These are phyloP conservation scores for Cyberlindnera mississippiensis DNA, from an alignment of 805 yeast species.

Conservation along the genomic window DNA sequence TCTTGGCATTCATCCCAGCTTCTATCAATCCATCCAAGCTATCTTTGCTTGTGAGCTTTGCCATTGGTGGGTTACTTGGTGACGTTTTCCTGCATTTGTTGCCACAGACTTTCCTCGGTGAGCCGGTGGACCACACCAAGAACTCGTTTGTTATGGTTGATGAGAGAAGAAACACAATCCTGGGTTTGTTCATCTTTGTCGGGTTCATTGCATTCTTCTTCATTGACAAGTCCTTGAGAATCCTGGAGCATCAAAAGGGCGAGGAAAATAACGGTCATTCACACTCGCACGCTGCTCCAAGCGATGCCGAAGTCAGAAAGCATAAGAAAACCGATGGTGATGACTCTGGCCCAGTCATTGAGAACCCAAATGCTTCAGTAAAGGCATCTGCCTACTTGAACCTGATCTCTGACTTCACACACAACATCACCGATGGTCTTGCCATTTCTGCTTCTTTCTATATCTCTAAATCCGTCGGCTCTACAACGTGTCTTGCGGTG, in stretches of 20 bases:
- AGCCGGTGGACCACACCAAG: conserved; percentile 37
- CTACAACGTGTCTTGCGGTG: conserved; percentile 66
- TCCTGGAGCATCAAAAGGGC: conserved; percentile 38
- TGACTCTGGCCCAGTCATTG: conserved; percentile 27
- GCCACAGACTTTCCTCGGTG: conserved; percentile 64
- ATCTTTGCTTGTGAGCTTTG: conserved; percentile 60
- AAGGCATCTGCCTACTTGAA: conserved; percentile 54
- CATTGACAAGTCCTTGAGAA: conserved; percentile 59
- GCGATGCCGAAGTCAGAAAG: conserved; percentile 16
- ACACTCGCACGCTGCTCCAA: conserved; percentile 30
- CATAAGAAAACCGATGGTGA: conserved; percentile 26
- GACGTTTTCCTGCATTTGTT: conserved; percentile 69
- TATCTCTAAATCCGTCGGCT: conserved; percentile 55
- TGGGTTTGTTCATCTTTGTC: conserved; percentile 52
- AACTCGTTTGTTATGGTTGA: conserved; percentile 47
- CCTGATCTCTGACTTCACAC: conserved; percentile 66
- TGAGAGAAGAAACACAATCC: conserved; percentile 42
- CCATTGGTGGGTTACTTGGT: conserved; percentile 72
- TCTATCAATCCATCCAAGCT: conserved; percentile 47
- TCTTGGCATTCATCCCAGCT: conserved; percentile 54
- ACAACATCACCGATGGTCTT: conserved; percentile 74
- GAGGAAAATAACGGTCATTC: conserved; percentile 29
- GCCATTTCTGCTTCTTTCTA: conserved; percentile 72
- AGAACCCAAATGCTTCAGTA: conserved; percentile 35
- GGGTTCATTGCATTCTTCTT: conserved; percentile 59